Conservation (phyloP, 2,329 filamentous ascomycete genomes). For the Pseudocercospora vitis region DNA sequence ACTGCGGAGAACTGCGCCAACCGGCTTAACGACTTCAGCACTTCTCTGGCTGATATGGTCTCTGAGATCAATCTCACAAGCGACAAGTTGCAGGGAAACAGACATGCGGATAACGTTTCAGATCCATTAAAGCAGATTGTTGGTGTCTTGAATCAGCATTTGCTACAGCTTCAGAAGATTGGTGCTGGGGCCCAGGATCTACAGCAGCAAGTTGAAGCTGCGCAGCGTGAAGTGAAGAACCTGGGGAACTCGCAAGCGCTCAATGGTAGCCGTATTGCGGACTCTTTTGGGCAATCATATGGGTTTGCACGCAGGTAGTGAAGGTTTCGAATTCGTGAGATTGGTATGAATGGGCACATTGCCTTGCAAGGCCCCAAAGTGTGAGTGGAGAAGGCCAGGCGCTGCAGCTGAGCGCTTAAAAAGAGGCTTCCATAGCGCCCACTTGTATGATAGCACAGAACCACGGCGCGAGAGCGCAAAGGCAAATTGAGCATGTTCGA, state of each 20-base stretch:
- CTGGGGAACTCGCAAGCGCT: conserved; percentile 50
- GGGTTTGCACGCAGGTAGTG: conserved; percentile 62
- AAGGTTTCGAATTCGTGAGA: not conserved
- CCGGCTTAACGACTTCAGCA: conserved; percentile 88
- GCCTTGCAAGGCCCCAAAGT: not conserved
- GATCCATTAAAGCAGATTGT: conserved; percentile 87
- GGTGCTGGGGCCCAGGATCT: conserved; percentile 79
- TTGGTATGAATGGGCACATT: not conserved
- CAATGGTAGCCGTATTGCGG: conserved; percentile 64
- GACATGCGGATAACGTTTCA: conserved; percentile 55
- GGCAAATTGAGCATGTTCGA: not conserved
- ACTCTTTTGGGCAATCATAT: conserved; percentile 89
- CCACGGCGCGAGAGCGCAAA: not conserved
- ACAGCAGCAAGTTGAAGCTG: conserved; percentile 76
- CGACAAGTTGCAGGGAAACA: conserved; percentile 69
- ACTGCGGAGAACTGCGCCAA: conserved; percentile 90
- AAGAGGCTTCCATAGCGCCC: not conserved
- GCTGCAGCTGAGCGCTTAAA: not conserved
- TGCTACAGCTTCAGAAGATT: conserved; percentile 89
- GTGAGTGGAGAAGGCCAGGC: not conserved
- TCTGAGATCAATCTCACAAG: conserved; percentile 96
- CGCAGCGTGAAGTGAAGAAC: conserved; percentile 72
- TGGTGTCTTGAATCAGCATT: conserved; percentile 87
- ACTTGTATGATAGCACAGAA: not conserved
- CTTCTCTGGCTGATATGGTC: conserved; percentile 92